Base-by-base conservation (phyloP, 176 grass and related monocot species). In the Miscanthus lutarioriparius region DNA sequence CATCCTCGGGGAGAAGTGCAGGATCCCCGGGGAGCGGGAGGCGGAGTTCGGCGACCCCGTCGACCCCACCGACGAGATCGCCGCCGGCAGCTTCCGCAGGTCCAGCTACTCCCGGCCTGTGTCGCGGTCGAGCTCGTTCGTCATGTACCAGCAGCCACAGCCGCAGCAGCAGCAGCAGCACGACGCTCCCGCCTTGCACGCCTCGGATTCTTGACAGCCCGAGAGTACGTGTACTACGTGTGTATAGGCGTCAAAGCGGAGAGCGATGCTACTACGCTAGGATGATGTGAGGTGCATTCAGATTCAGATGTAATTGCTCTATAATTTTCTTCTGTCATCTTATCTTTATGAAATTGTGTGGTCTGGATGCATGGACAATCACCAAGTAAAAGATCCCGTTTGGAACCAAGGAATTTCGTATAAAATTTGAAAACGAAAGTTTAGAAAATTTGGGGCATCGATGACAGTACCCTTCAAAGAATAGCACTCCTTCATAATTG, bases 1-100 rank as follows among this genome's bases (percentile, higher is more conserved):
- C 87, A 95, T 98, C 67, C 86, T 95, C 58, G 92, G 92, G 16
- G 92, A 90, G 80, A 95, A 91, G 86, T 87, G 89, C 88, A 86
- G 62, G 89, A 87, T 98, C 70, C 90, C 88, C 38, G 87, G 80
- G 11, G 91, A 95, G 63, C 86, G 88, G n/a, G 95, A 95, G 3
- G 89, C 90, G 1, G 92, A 95, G 84, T 36, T 14, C 23, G 79
- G 62, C 70, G 85, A 76, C 43, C 39, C n/a, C 64, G 84, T 64
- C 45, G 87, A 47, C 13, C 44, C 44, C 44, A 14, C 13, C 45
- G 45, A 48, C 45, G 45, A 48, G 45, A 47, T 47, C 26, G 71
- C 72, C 22, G 79, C 71, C 33, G 89, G 71, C 20, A 92, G 74
- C 70, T 89, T 83, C 70, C 83, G 84, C 19, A 63, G 82, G 45